Evolutionary conservation across 176 grass and related monocot genomes (phyloP), one percentile per base, ranked within the genome.

Genomic region (Canna indica): DNA sequence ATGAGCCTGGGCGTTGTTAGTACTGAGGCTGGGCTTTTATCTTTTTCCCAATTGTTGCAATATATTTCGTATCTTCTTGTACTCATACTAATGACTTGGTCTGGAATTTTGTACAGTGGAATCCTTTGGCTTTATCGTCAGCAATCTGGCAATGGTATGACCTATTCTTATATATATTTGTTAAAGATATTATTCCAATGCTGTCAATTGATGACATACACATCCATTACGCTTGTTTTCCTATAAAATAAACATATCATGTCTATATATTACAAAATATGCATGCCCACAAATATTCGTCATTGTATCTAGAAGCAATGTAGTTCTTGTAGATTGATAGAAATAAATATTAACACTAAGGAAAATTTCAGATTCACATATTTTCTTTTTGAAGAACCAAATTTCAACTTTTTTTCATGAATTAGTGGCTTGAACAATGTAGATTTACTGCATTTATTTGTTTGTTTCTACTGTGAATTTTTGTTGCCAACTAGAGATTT

Each of bases 61-160:
- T 60, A 24, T 46, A 34, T 73, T 66, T 60, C 67, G 64, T 20
- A 52, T 59, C 26, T 30, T 10, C 66, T 68, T 17, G 18, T 17
- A 59, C 36, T 73, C 36, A 76, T 22, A 73, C 3, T 64, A 31
- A 67, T 74, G 45, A 20, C 34, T 74, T 36, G 59, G n/a, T 32
- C 60, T 45, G 15, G 20, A 67, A 22, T 7, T 81, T 64, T 83
- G 69, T n/a, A 65, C 81, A 96, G 92, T 77, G 92, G 92, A 68
- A 86, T 96, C 77, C 64, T 96, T 57, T 96, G 84, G 84, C 44
- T 88, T 39, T 96, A 91, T 41, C 85, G 92, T 25, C 88, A 36
- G 70, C 83, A 96, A 45, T 88, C 88, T 27, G 92, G 88, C 65
- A 72, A 96, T 75, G 92, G 92, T 91, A 89, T 58, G 73, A 59